Base-by-base conservation (phyloP, 257 asterid species). In the Coffea canephora region DNA sequence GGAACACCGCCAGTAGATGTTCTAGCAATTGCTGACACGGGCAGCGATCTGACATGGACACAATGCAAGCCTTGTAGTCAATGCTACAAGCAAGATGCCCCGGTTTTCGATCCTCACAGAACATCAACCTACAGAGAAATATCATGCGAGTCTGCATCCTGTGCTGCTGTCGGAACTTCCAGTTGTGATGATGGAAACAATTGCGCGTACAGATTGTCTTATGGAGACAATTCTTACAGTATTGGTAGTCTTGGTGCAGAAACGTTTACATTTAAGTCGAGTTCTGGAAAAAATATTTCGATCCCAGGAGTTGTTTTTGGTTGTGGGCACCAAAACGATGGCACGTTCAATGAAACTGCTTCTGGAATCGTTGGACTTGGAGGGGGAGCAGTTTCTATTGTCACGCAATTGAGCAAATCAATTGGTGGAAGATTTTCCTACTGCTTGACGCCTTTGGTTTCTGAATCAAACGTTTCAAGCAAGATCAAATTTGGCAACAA, bases 281-380 rank as follows among this genome's bases (percentile, higher is more conserved):
- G 69, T 71, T 34, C 86, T 0, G 73, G 80, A 23, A 34, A 78
- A 2, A 25, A 36, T 0, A 82, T 70, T 31, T 75, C 90, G 0
- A 84, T 89, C 18, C 85, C 80, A 2, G 75, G 81, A 10, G 83
- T 86, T 13, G 79, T 79, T 16, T 90, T 92, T 43, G 97, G 94
- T 2, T 91, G 94, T 46, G 97, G 93, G 5, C 82, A 77, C 67
- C n/a, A 78, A 0, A 89, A 89, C 34, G 71, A 0, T 0, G 97
- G 96, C 4, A 83, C 85, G 0, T 89, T 92, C 71, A 71, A 81
- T 9, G 78, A 41, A 11, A 6, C n/a, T 0, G 87, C 83, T 8
- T 77, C 94, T 0, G 97, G 97, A 0, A 84, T 92, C 11, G 67
- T 92, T 13, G 97, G 97, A 5, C 89, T 90, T 8, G 91, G 94